Base-by-base conservation (phyloP, 2,329 filamentous ascomycete genomes). In the Cyphellophora europaea region DNA sequence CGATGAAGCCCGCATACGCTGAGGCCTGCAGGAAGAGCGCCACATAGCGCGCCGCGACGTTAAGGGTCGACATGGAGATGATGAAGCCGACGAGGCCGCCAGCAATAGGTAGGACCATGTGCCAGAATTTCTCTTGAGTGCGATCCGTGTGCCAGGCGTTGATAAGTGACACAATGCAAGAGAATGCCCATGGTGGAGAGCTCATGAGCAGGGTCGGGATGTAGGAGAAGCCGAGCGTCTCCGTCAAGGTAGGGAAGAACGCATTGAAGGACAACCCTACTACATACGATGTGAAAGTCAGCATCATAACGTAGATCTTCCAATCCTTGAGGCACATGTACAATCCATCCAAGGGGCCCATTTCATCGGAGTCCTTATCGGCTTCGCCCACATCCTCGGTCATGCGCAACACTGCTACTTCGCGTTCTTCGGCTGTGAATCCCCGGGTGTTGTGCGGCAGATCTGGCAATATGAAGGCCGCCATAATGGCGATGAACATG, bases 121-220 rank as follows among this genome's bases (percentile, higher is more conserved):
- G 81, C 53, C 71, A 73, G 55, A 77, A 85, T 4, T 79, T 71
- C 55, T 86, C 80, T 15, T 78, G 77, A 0, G 76, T 82, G 28
- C 66, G 69, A 54, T 85, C 81, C 10, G 80, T 78, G 53, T 85
- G 79, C 67, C 74, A 77, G 2, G 79, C 76, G 45, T 82, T 83
- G 31, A 66, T 39, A 44, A 77, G 75, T 3, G n/a, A n/a, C n/a
- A n/a, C n/a, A n/a, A n/a, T n/a, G n/a, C n/a, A 77, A 71, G 27
- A 79, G 60, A 29, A 77, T 74, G 1, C 71, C 73, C 23, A 82
- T 67, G 19, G 44, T 38, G 28, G 32, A 38, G 17, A 47, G 36
- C 10, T 44, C 28, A 19, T 36, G 44, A 10, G 43, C 41, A 16
- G 42, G 43, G 3, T 38, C 43, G 11, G 41, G 42, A 16, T 19